Evolutionary conservation across 2,329 filamentous ascomycete species (phyloP), one percentile per base, ranked within the genome.

Genomic region (Fusarium subtropicale): DNA sequence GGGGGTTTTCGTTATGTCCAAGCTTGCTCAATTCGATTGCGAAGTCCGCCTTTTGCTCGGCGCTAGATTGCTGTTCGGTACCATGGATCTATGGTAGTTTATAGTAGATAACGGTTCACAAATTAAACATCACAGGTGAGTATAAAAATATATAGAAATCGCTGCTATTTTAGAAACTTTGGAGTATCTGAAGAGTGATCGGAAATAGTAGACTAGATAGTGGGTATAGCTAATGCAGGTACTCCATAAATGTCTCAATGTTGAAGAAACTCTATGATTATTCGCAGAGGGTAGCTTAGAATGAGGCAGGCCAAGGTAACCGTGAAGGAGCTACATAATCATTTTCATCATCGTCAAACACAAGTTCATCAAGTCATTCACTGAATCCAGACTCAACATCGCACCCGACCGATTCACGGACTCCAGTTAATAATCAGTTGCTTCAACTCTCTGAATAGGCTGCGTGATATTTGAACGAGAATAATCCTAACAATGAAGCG

Each of bases 331-430:
- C 4, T 11, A 7, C 7, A 3, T 30, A 13, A 2, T 31, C 36
- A n/a, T 3, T 7, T 12, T 1, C n/a, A 1, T 62, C 47, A 1
- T 62, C 41, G 0, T 16, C 41, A 4, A 48, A 9, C 28, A 16
- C 24, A 2, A 63, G 6, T 34, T 48, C 5, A 56, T 58, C 5
- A 63, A 22, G 4, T 62, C 58, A 1, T 44, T 63, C 5, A 63
- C 38, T 20, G 52, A 41, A 7, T 36, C 48, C 5, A 62, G 12
- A 7, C 57, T 47, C 4, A 36, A 63, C 7, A 45, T 45, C 2
- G 24, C 11, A 3, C 30, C 22, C 7, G 20, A 62, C 0, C 13
- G 28, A 0, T 30, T 50, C 9, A 18, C 24, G 0, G 30, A 7
- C 2, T 22, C 33, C 7, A 4, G n/a, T n/a, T n/a, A n/a, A n/a